Conservation (phyloP, 768 basidiomycete genomes). For the Leccinum olivaceopallidum region DNA sequence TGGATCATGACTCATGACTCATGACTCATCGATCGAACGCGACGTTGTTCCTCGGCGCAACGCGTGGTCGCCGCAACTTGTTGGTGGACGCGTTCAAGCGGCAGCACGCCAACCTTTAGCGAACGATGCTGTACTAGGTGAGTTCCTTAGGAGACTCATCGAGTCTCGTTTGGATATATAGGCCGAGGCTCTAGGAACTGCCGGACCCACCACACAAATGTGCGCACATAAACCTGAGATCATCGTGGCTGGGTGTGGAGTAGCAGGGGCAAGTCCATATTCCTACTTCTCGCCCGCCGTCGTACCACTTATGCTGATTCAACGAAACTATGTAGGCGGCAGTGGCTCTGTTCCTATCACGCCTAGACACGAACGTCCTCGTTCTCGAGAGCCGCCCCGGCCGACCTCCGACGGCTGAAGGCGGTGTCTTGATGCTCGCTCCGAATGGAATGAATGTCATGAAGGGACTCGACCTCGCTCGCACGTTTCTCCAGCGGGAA, state of each 20-base stretch:
- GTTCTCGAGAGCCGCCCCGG: slow-evolving; percentile 26
- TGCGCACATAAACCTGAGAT: slow-evolving; percentile 19
- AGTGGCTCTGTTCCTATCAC: slow-evolving; percentile 29
- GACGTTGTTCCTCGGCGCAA: background rate
- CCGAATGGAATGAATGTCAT: slow-evolving; percentile 33
- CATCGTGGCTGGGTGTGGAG: slow-evolving; percentile 30
- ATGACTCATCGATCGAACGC: background rate
- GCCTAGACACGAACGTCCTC: slow-evolving; percentile 14
- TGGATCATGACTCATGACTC: too few species aligned
- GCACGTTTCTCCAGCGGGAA: slow-evolving; percentile 22
- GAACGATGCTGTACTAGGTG: background rate
- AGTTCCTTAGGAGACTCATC: too few species aligned
- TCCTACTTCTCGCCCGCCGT: background rate
- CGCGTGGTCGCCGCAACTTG: slow-evolving; percentile 2
- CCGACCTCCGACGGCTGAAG: slow-evolving; percentile 21
- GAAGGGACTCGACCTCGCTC: slow-evolving; percentile 27
- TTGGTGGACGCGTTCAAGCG: slow-evolving; percentile 21
- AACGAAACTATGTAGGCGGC: slow-evolving; percentile 16
- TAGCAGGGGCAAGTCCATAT: slow-evolving; percentile 26
- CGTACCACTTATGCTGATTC: slow-evolving; percentile 1
- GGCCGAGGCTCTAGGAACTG: background rate
- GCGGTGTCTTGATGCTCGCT: slow-evolving; percentile 30
- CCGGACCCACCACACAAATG: slow-evolving; percentile 14
- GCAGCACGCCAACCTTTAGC: slow-evolving; percentile 5
- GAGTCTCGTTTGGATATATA: slow-evolving; percentile 4